phyloP scores from a whole-genome alignment of 768 basidiomycete genomes.

The Candolleomyces aberdarensis region DNA sequence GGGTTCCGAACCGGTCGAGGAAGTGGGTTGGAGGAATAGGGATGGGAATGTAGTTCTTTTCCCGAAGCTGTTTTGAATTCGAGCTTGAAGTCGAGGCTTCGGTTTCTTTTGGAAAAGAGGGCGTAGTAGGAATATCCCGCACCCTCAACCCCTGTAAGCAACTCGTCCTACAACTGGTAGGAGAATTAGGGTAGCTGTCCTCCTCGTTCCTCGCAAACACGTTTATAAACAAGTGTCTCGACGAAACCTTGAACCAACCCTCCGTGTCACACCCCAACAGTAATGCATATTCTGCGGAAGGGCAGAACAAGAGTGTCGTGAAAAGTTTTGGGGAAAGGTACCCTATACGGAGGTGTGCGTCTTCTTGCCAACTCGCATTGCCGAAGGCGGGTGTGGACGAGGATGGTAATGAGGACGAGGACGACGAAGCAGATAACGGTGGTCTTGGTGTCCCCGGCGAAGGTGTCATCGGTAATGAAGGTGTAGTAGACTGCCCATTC shows the following conservation, averaged over 20 bases:
- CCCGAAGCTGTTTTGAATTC: neutral
- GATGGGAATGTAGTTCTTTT: constrained; percentile 7
- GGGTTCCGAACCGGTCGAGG: constrained; percentile 15
- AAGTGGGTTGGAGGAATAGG: constrained; percentile 16
- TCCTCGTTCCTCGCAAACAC: constrained; percentile 24
- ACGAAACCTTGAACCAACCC: constrained; percentile 34
- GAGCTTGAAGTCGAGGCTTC: too few relatives aligned
- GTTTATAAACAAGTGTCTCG: constrained; percentile 30
- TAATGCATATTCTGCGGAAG: constrained; percentile 39
- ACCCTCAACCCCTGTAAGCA: neutral
- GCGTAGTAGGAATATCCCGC: neutral
- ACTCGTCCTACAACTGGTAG: constrained; percentile 12
- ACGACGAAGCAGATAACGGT: too few relatives aligned
- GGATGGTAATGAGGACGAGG: too few relatives aligned
- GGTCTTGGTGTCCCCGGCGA: too few relatives aligned
- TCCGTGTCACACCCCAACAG: constrained; percentile 38
- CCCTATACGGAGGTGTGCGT: neutral
- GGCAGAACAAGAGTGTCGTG: constrained; percentile 21
- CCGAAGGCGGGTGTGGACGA: neutral
- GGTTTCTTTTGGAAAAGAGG: constrained; percentile 1
- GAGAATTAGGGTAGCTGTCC: neutral
- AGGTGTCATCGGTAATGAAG: too few relatives aligned
- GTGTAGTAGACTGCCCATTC: neutral
- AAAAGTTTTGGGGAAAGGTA: neutral
- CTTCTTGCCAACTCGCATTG: neutral